Percentiles rank a stretch among this genome's conserved stretches.
These are phyloP conservation scores for Ramaria sp. DNA, from an alignment of 768 basidiomycete species.

Conservation along the genomic window DNA sequence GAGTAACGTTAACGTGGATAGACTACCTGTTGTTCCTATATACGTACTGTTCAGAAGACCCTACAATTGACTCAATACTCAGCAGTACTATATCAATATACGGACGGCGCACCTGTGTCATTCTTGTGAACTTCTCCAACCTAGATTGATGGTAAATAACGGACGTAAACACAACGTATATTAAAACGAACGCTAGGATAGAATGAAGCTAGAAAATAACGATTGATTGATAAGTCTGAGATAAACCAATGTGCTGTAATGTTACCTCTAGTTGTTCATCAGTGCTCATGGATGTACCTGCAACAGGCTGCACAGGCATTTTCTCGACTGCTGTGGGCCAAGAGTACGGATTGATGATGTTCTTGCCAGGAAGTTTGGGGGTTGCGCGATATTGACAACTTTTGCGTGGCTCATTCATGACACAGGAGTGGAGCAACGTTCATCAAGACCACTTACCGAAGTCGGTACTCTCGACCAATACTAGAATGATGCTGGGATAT, in stretches of 20 bases:
- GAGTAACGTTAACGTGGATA: not conserved
- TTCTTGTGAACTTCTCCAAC: constrained; percentile 36
- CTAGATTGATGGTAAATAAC: constrained; percentile 13
- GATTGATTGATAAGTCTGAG: not conserved
- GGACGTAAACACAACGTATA: constrained; percentile 31
- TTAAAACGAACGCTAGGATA: not conserved
- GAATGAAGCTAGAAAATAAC: not conserved
- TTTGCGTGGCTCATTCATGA: not conserved
- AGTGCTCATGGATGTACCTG: constrained; percentile 1
- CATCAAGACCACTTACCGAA: constrained; percentile 26
- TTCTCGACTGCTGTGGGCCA: constrained; percentile 32
- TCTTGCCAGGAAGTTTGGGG: constrained; percentile 16
- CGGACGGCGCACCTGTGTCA: constrained; percentile 25
- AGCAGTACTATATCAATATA: not conserved
- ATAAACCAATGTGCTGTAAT: constrained; percentile 37
- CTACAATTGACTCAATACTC: constrained; percentile 8
- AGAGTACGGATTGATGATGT: constrained; percentile 38
- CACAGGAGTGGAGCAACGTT: not conserved
- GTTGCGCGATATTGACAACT: too few relatives aligned
- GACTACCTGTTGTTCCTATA: not conserved
- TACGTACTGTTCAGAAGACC: constrained; percentile 26
- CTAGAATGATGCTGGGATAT: constrained; percentile 30
- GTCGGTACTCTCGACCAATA: constrained; percentile 41
- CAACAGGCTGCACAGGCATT: not conserved
- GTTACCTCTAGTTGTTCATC: constrained; percentile 15